Evolutionary conservation across 116 monocot genomes (phyloP), one percentile per base, ranked within the genome.

Genomic region (Cymodocea nodosa): DNA sequence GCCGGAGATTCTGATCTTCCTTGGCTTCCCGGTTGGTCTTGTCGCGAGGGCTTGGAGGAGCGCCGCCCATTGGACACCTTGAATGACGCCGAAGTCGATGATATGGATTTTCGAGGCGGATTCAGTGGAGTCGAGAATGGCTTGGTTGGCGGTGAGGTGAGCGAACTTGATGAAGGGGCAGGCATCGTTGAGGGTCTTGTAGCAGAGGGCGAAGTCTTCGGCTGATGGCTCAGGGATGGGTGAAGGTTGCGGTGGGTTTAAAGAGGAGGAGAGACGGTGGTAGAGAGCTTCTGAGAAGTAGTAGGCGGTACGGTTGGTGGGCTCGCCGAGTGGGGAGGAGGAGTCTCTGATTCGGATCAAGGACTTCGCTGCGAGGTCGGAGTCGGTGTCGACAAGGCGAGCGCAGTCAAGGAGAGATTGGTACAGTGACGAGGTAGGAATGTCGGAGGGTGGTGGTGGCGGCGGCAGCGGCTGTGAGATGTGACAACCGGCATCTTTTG

Each of bases 71-170:
- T 97, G 97, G 62, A 97, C 72, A 1, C 97, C 97, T 23, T 91
- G 85, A 2, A 75, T 75, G 70, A 97, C 76, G 35, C 97, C 97
- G 65, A 97, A 91, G 71, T 97, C 97, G 67, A 97, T 67, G 69
- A 97, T 79, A 77, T 88, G 97, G 77, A 97, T 91, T 35, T 68
- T 71, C 16, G 70, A 60, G 11, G 97, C 79, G 5, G 81, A 66
- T 49, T 77, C 87, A 2, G 97, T 85, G 56, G 88, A 83, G 54
- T 97, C 97, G 13, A 97, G 81, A 64, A 97, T 97, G n/a, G 91
- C 97, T 73, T 97, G 97, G 73, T 97, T 97, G 5, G 97, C 91
- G 48, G 97, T 97, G 51, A 97, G 76, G 71, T 97, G 97, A 44
- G 87, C 76, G 78, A 97, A 97, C 72, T 88, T 97, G 68, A 83